Conservation (phyloP, 2,329 filamentous ascomycete genomes). For the Ceratocystis cacaofunesta region DNA sequence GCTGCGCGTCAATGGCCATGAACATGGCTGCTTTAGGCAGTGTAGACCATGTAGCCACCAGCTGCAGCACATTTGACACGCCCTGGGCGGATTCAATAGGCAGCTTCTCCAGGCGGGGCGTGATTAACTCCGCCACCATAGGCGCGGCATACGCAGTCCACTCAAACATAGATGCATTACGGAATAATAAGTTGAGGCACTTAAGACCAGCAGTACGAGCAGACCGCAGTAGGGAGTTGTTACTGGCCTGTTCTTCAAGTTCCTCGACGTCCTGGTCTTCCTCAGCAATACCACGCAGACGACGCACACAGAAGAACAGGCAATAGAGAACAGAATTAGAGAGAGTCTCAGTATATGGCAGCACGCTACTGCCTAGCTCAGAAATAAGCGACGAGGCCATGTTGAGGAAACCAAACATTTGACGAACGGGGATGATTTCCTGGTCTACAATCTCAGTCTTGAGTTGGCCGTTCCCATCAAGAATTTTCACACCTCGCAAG, state of each 20-base stretch:
- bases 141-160: slow-evolving; percentile 57
- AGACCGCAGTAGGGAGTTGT: slow-evolving; percentile 46
- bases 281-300: slow-evolving; percentile 29
- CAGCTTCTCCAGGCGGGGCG: slow-evolving; percentile 62
- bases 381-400: slow-evolving; percentile 80
- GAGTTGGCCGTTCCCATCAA: slow-evolving; percentile 31
- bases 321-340: slow-evolving; percentile 72
- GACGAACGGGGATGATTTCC: slow-evolving; percentile 51
- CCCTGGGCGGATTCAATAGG: slow-evolving; percentile 78
- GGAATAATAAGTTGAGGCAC: slow-evolving; percentile 65
- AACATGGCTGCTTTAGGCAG: slow-evolving; percentile 52
- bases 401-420: slow-evolving; percentile 81
- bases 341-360: slow-evolving; percentile 51
- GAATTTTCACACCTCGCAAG: slow-evolving; percentile 45
- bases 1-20: slow-evolving; percentile 43
- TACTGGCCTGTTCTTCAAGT: slow-evolving; percentile 28
- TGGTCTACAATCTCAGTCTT: slow-evolving; percentile 39
- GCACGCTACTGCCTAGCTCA: slow-evolving; percentile 61
- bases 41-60: slow-evolving; percentile 70
- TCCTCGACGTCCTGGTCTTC: slow-evolving; percentile 26
- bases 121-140: slow-evolving; percentile 62
- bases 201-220: slow-evolving; percentile 63
- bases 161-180: slow-evolving; percentile 52
- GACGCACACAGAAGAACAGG: slow-evolving; percentile 53
- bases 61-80: slow-evolving; percentile 64